phyloP scores from a whole-genome alignment of 768 basidiomycete genomes.

The Tulasnella sp. region DNA sequence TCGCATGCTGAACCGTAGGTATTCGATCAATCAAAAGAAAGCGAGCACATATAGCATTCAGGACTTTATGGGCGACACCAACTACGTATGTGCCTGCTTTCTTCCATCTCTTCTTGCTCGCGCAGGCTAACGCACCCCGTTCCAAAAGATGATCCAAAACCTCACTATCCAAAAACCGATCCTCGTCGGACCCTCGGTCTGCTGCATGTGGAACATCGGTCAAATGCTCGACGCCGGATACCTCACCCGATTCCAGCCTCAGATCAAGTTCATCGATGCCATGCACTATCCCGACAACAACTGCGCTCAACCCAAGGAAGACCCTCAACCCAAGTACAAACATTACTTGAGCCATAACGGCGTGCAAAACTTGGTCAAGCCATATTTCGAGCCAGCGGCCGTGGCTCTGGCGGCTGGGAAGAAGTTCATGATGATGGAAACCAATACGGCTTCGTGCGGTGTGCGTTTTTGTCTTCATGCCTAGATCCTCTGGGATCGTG shows the following conservation, averaged over 20 bases:
- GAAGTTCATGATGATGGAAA: slow-evolving; percentile 56
- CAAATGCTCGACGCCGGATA: not conserved
- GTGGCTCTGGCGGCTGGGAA: slow-evolving; percentile 26
- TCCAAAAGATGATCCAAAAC: slow-evolving; percentile 4
- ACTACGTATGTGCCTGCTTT: not conserved
- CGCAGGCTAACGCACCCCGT: not conserved
- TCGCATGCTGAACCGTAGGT: not conserved
- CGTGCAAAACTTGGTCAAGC: not conserved
- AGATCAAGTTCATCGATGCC: slow-evolving; percentile 7
- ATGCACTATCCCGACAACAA: slow-evolving; percentile 12
- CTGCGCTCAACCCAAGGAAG: slow-evolving; percentile 5
- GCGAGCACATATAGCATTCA: not conserved
- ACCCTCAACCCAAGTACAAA: slow-evolving; percentile 18
- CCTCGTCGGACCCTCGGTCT: slow-evolving; percentile 53
- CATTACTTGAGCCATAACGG: slow-evolving; percentile 4
- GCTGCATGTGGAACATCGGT: slow-evolving; percentile 41
- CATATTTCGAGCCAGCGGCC: not conserved
- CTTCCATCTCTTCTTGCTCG: not conserved
- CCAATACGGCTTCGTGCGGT: slow-evolving; percentile 44
- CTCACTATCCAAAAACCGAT: slow-evolving; percentile 20
- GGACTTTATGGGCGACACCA: slow-evolving; percentile 2
- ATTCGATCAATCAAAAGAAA: not conserved
- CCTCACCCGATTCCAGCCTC: not conserved
- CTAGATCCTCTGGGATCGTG: not conserved
- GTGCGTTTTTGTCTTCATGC: slow-evolving; percentile 20